Conservation (phyloP, 495 filamentous ascomycete genomes). For the Podospora pseudopauciseta region DNA sequence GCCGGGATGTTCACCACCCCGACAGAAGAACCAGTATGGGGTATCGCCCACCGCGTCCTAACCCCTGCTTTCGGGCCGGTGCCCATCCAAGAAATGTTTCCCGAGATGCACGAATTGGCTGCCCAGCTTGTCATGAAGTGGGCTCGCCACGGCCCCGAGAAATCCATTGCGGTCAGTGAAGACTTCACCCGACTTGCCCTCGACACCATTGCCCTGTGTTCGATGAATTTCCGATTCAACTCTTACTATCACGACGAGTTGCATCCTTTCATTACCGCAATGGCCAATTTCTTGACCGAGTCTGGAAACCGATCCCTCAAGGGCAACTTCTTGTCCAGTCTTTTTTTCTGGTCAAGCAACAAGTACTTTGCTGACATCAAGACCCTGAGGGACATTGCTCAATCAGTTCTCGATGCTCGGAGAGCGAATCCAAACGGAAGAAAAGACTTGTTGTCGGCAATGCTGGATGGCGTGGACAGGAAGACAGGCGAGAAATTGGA, state of each 20-base stretch:
- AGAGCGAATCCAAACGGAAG: conserved; percentile 54
- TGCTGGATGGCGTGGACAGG: conserved; percentile 64
- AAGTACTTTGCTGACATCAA: conserved; percentile 59
- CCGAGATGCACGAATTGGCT: conserved; percentile 62
- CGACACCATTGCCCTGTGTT: conserved; percentile 61
- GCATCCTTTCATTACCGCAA: conserved; percentile 65
- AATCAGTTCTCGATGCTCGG: conserved; percentile 58
- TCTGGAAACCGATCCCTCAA: conserved; percentile 50
- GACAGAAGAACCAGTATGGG: conserved; percentile 56
- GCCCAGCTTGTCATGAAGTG: conserved; percentile 62
- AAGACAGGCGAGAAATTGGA: conserved; percentile 62
- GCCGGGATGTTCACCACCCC: conserved; percentile 58
- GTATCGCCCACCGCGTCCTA: conserved; percentile 56
- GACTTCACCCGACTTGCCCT: conserved; percentile 65
- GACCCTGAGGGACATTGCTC: conserved; percentile 50
- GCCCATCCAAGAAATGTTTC: conserved; percentile 57
- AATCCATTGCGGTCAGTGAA: conserved; percentile 50
- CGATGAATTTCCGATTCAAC: conserved; percentile 66
- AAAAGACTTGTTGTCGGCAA: conserved; percentile 66
- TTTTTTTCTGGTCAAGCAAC: conserved; percentile 50
- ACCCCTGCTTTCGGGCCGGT: conserved; percentile 63
- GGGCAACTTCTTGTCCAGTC: conserved; percentile 48
- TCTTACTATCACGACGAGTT: conserved; percentile 58
- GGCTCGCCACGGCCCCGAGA: conserved; percentile 54
- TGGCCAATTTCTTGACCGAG: conserved; percentile 57